These are phyloP conservation scores for Colletotrichum sp. DNA, from an alignment of 2,329 filamentous ascomycete genomes.

Conservation along the genomic window DNA sequence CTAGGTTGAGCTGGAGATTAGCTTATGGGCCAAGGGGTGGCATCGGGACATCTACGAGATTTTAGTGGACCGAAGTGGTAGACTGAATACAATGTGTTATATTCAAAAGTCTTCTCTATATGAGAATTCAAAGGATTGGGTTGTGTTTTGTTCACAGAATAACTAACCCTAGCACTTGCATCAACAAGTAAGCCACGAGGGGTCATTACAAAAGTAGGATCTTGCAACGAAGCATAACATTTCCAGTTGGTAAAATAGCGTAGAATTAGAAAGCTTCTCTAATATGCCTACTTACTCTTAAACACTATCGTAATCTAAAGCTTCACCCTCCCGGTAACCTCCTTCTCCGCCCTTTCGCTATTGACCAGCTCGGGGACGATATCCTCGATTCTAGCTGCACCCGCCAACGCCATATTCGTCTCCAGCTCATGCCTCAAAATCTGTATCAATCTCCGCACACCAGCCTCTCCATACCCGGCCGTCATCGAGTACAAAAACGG, in stretches of 20 bases:
- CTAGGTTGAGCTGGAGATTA: background rate
- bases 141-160: background rate
- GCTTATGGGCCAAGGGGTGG: no score
- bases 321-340: slow-evolving; percentile 21
- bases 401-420: slow-evolving; percentile 61
- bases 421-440: slow-evolving; percentile 51
- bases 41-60: background rate
- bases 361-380: slow-evolving; percentile 45
- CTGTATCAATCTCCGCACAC: slow-evolving; percentile 55
- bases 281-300: background rate
- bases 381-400: slow-evolving; percentile 70
- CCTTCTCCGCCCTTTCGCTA: slow-evolving; percentile 22
- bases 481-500: slow-evolving; percentile 64
- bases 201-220: background rate
- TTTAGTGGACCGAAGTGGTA: background rate
- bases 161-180: no score
- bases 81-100: background rate
- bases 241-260: background rate
- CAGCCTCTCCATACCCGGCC: slow-evolving; percentile 48
- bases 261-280: background rate
- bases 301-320: background rate
- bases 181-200: background rate
- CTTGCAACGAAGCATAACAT: background rate
- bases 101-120: rapidly evolving
- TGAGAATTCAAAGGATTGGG: background rate